A percentile compares a stretch with the other conserved stretches of the same genome.
Conservation (phyloP, 306 rosid genomes). For the Cucumis hystrix region DNA sequence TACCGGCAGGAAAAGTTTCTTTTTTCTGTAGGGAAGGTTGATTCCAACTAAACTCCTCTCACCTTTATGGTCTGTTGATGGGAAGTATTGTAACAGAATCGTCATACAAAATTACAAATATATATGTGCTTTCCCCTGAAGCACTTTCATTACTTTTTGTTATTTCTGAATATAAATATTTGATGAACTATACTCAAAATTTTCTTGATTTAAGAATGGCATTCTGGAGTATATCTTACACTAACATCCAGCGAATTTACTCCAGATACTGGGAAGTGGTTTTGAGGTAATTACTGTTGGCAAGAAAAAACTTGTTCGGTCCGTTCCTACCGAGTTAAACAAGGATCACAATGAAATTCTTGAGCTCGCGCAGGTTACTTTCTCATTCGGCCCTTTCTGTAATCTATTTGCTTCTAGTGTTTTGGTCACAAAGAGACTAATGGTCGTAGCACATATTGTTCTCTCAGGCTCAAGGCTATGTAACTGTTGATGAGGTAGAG, state of each 20-base stretch:
- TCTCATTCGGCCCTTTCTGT: not conserved
- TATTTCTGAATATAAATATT: not conserved
- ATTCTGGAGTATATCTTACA: not conserved
- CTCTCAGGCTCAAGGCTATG: slow-evolving; percentile 76
- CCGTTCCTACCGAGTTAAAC: slow-evolving; percentile 97
- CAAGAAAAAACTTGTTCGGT: slow-evolving; percentile 85
- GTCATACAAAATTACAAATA: not conserved
- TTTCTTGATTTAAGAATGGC: not conserved
- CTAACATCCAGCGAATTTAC: slow-evolving; percentile 10
- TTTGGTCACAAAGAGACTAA: not conserved
- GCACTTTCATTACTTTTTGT: not conserved
- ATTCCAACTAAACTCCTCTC: not conserved
- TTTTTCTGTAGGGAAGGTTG: not conserved
- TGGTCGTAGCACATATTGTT: not conserved
- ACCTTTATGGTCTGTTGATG: not conserved
- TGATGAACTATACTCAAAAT: not conserved
- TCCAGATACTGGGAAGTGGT: slow-evolving; percentile 85
- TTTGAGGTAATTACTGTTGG: slow-evolving; percentile 93
- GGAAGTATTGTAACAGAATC: not conserved
- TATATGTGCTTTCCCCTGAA: not conserved
- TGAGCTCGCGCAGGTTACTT: slow-evolving; percentile 89
- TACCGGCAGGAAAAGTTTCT: not conserved
- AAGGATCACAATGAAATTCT: slow-evolving; percentile 93
- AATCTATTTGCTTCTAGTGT: not conserved
- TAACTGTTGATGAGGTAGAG: slow-evolving; percentile 71